Conservation (phyloP, 495 filamentous ascomycete species). For the Penicillium arizonense region DNA sequence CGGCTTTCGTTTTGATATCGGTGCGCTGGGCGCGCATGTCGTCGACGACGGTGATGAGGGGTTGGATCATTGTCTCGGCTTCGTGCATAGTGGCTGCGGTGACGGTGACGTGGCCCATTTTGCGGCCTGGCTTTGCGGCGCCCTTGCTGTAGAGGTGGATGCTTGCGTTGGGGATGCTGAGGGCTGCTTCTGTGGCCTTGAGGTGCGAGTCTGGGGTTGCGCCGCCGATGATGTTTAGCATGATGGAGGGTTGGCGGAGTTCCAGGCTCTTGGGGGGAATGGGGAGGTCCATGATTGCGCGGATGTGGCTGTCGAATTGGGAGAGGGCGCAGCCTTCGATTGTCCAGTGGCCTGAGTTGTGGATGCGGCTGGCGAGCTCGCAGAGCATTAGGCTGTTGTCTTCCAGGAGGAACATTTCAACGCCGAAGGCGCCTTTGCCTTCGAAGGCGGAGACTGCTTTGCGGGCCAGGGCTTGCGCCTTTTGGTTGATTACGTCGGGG, state of each 20-base stretch:
- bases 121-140: conserved; percentile 77
- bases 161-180: conserved; percentile 57
- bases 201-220: conserved; percentile 66
- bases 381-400: conserved; percentile 77
- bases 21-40: conserved; percentile 60
- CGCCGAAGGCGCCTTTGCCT: conserved; percentile 92
- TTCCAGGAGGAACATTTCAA: conserved; percentile 92
- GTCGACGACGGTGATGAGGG: conserved; percentile 63
- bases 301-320: conserved; percentile 88
- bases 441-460: conserved; percentile 75
- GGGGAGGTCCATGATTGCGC: conserved; percentile 78
- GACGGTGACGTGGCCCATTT: conserved; percentile 93
- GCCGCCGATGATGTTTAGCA: conserved; percentile 96
- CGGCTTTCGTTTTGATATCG: conserved; percentile 43
- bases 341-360: conserved; percentile 96
- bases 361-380: conserved; percentile 92
- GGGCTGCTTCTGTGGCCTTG: conserved; percentile 60
- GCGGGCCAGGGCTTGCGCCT: conserved; percentile 74
- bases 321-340: conserved; percentile 91
- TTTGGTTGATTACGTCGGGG: conserved; percentile 53
- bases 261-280: conserved; percentile 59
- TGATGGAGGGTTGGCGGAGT: conserved; percentile 71
- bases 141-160: conserved; percentile 94
- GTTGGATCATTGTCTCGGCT: conserved; percentile 67
- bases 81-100: conserved; percentile 65